Evolutionary conservation across 768 basidiomycete species (phyloP).

Genomic region (Boletus patriciae): DNA sequence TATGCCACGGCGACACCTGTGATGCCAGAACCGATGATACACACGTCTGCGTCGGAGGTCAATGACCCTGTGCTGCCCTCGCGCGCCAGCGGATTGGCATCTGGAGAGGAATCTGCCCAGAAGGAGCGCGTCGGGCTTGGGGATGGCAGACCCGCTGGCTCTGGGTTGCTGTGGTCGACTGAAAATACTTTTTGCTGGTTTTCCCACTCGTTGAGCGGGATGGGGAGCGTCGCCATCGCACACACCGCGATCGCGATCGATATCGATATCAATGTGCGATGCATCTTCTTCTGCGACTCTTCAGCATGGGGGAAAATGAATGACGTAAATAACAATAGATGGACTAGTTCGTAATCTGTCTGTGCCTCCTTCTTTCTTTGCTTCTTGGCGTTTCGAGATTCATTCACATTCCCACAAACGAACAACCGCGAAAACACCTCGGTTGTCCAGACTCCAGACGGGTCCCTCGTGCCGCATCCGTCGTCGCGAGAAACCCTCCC

Average conservation of each 20-base stretch:
- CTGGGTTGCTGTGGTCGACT: background rate
- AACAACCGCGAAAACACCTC: background rate
- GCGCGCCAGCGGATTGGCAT: conserved; percentile 63
- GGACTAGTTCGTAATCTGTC: conserved; percentile 12
- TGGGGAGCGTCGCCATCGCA: conserved; percentile 11
- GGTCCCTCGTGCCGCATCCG: background rate
- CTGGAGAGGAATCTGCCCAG: conserved; percentile 59
- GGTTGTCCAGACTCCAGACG: background rate
- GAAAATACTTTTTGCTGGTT: conserved; percentile 9
- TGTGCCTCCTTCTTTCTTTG: conserved; percentile 3
- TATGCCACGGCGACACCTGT: conserved; percentile 76
- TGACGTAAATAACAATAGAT: background rate
- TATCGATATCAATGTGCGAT: background rate
- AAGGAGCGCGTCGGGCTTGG: conserved; percentile 68
- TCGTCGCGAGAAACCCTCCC: conserved; percentile 10
- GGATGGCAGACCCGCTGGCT: conserved; percentile 47
- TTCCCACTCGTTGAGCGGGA: background rate
- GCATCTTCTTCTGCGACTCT: background rate
- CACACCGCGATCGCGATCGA: background rate
- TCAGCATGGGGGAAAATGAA: background rate
- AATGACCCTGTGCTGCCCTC: conserved; percentile 65
- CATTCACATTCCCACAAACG: background rate
- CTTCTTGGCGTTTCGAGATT: background rate
- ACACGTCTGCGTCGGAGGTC: conserved; percentile 64
- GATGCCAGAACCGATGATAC: conserved; percentile 78